Conservation (phyloP, 768 basidiomycete species). For the Suillus subaureus region DNA sequence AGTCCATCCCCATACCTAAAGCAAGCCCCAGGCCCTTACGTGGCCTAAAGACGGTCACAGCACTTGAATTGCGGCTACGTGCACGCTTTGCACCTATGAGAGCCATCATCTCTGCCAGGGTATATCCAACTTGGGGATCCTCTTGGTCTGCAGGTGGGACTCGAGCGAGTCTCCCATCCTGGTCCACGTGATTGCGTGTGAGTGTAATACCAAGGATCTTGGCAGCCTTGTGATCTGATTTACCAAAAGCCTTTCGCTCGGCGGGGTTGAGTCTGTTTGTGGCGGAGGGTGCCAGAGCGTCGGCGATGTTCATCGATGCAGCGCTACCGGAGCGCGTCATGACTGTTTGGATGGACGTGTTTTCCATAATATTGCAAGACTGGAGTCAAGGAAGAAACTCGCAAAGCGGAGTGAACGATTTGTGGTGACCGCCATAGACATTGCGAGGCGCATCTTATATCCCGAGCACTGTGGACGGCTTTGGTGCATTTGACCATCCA, state of each 20-base stretch:
- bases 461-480: not conserved
- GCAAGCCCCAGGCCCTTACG: constrained; percentile 8
- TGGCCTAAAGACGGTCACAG: constrained; percentile 9
- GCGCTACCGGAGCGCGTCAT: not conserved
- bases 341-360: not conserved
- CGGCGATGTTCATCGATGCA: not conserved
- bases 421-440: not conserved
- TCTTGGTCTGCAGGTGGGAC: not conserved
- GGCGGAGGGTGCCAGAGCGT: constrained; percentile 3
- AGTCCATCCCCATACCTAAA: constrained; percentile 8
- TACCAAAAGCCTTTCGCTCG: constrained; percentile 14
- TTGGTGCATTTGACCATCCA: not conserved
- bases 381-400: not conserved
- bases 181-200: constrained; percentile 15
- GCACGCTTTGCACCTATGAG: constrained; percentile 14
- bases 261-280: constrained; percentile 13
- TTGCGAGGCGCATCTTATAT: not conserved
- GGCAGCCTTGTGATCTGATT: constrained; percentile 19
- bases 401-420: not conserved
- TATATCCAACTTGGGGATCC: not conserved
- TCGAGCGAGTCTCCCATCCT: not conserved
- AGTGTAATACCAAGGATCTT: constrained; percentile 19
- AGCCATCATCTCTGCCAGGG: constrained; percentile 13
- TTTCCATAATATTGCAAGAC: not conserved
- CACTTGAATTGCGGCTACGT: constrained; percentile 8